A percentile compares a stretch with the other conserved stretches of the same genome.
Conservation (phyloP, 192 early-diverging fungal species). For the Diversispora eburnea region DNA sequence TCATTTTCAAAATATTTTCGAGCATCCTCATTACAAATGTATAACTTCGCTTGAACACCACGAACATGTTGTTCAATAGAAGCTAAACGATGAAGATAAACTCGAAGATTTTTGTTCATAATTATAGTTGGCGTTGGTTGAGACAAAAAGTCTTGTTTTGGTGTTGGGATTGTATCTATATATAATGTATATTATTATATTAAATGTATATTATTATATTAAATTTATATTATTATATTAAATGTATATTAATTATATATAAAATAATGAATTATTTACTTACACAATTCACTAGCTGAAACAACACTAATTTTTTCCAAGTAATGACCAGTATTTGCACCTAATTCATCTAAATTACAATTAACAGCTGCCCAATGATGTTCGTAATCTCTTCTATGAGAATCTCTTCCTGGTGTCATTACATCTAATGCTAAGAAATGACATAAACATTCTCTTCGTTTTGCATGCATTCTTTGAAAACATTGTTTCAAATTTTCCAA, state of each 20-base stretch:
- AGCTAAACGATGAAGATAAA: too few relatives aligned
- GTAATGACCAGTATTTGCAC: constrained; percentile 35
- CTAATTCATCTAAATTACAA: constrained; percentile 36
- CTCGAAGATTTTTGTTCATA: too few relatives aligned
- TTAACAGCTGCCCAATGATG: constrained; percentile 40
- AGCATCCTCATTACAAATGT: constrained; percentile 54
- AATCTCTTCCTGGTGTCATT: constrained; percentile 30
- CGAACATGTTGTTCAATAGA: constrained; percentile 30
- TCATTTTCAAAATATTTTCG: constrained; percentile 35
- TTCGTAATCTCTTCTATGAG: constrained; percentile 38
- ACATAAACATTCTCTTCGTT: constrained; percentile 53
- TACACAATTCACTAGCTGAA: constrained; percentile 48
- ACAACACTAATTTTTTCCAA: constrained; percentile 40
- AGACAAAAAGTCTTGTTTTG: too few relatives aligned
- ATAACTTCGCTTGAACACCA: constrained; percentile 54
- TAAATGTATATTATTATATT: too few relatives aligned
- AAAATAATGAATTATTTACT: constrained; percentile 12
- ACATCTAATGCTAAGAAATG: constrained; percentile 44
- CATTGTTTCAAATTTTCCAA: constrained; percentile 47
- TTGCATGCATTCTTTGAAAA: constrained; percentile 50
- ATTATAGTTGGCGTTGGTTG: too few relatives aligned
- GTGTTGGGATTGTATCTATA: too few relatives aligned
- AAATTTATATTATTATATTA: background rate
- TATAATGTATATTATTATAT: too few relatives aligned
- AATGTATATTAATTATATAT: background rate